These are phyloP conservation scores for Canavalia ensiformis DNA, from an alignment of 306 rosid species.

Conservation along the genomic window DNA sequence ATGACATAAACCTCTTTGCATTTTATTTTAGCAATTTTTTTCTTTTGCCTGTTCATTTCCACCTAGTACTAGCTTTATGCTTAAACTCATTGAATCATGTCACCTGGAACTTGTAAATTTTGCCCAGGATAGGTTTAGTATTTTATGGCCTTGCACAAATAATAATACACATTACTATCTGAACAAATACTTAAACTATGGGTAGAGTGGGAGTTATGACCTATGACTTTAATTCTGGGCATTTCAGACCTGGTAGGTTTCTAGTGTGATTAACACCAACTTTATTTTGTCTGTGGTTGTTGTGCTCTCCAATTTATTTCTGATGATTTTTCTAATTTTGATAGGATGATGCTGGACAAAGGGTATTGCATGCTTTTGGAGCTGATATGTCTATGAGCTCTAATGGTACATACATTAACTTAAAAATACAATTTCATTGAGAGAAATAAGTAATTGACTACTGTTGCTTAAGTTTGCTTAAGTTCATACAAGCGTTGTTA, in stretches of 20 bases:
- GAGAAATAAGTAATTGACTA: constrained; percentile 6
- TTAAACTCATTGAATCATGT: not conserved
- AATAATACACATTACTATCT: constrained; percentile 4
- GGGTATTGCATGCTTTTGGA: constrained; percentile 69
- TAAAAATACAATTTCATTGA: constrained; percentile 34
- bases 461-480: constrained; percentile 28
- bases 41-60: constrained; percentile 33
- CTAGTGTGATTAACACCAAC: constrained; percentile 21
- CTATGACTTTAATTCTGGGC: not conserved
- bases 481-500: constrained; percentile 3
- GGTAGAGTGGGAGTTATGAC: constrained; percentile 5
- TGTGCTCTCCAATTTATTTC: constrained; percentile 42
- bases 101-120: not conserved
- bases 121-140: constrained; percentile 11
- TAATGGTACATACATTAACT: constrained; percentile 61
- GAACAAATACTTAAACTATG: not conserved
- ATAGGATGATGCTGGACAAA: constrained; percentile 64
- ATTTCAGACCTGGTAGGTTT: not conserved
- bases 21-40: constrained; percentile 11
- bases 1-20: not conserved
- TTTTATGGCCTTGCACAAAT: constrained; percentile 12
- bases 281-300: constrained; percentile 21
- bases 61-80: constrained; percentile 4
- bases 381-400: constrained; percentile 60
- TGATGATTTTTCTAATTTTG: constrained; percentile 48